These are phyloP conservation scores for Staphylotrichum longicolle DNA, from an alignment of 495 filamentous ascomycete genomes.

Conservation along the genomic window DNA sequence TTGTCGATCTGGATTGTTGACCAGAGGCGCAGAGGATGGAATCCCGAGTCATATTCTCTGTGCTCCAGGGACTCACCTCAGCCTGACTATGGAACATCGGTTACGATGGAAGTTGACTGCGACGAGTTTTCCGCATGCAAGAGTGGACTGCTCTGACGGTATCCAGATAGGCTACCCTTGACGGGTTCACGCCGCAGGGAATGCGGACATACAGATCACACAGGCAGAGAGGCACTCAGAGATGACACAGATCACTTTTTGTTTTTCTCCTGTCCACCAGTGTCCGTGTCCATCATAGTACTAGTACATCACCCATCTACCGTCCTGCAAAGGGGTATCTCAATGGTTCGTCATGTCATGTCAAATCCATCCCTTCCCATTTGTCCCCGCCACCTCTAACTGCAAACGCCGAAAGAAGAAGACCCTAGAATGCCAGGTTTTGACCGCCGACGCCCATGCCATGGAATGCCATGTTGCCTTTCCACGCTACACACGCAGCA, in stretches of 20 bases:
- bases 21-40: too few species aligned
- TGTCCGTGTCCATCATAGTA: not conserved
- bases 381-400: not conserved
- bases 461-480: not conserved
- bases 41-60: too few species aligned
- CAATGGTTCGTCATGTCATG: slow-evolving; percentile 9
- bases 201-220: too few species aligned
- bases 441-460: slow-evolving; percentile 11
- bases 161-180: too few species aligned
- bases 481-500: slow-evolving; percentile 6
- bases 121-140: too few species aligned
- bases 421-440: not conserved
- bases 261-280: not conserved
- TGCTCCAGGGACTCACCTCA: too few species aligned
- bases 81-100: too few species aligned
- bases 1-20: too few species aligned
- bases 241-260: slow-evolving; percentile 2
- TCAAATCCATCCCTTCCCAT: slow-evolving; percentile 1
- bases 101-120: too few species aligned
- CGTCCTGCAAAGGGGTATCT: slow-evolving; percentile 18
- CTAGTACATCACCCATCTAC: slow-evolving; percentile 18
- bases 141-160: too few species aligned
- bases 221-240: too few species aligned
- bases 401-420: slow-evolving; percentile 16
- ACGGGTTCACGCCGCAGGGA: too few species aligned